These are phyloP conservation scores for Podila epicladia DNA, from an alignment of 192 early-diverging fungal genomes.

Conservation along the genomic window DNA sequence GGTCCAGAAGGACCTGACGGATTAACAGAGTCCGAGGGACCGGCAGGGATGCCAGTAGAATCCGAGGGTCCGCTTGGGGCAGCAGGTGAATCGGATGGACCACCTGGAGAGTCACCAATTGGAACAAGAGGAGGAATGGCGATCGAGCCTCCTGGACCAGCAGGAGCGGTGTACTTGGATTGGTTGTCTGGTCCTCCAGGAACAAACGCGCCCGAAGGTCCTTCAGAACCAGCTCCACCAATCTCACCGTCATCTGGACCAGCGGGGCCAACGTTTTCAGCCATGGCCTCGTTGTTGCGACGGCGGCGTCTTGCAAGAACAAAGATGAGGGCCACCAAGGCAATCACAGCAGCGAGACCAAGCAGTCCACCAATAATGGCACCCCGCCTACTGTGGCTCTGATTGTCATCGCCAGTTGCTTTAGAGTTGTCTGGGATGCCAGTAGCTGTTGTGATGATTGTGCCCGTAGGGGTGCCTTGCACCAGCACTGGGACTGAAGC, in stretches of 20 bases:
- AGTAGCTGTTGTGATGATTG: neutral
- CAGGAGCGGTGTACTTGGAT: conserved; percentile 12
- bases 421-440: conserved; percentile 10
- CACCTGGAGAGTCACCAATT: neutral
- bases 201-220: neutral
- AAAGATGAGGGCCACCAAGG: conserved; percentile 21
- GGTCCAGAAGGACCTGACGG: neutral
- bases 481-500: conserved; percentile 16
- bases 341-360: conserved; percentile 11
- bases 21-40: no score
- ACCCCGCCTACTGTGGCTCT: neutral
- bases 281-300: neutral
- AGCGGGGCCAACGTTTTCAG: neutral
- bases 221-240: conserved; percentile 7
- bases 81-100: conserved; percentile 1
- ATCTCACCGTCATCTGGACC: neutral
- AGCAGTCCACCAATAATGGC: conserved; percentile 17
- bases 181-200: neutral
- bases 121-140: conserved; percentile 13
- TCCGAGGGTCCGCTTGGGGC: neutral
- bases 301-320: conserved; percentile 22
- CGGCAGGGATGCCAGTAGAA: no score
- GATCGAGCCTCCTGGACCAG: neutral
- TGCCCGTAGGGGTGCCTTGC: conserved; percentile 5
- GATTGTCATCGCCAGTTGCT: neutral